A percentile compares a stretch with the other conserved stretches of the same genome.
Evolutionary conservation across 2,329 filamentous ascomycete genomes (phyloP).

Genomic region (Colletotrichum destructivum): DNA sequence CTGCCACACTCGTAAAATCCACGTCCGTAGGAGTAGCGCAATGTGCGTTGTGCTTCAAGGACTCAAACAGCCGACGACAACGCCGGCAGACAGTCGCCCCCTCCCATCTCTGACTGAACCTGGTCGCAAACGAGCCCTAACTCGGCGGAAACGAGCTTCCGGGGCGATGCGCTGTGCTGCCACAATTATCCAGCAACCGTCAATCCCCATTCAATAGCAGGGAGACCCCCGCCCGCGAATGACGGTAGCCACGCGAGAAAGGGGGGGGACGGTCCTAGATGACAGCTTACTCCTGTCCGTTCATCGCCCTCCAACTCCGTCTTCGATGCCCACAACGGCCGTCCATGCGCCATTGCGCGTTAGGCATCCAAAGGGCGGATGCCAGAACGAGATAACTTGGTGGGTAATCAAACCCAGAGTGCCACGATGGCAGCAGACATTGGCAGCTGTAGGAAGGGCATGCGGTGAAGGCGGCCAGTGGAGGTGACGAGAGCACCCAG

Average conservation of each 20-base stretch:
- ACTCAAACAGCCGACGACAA: background rate
- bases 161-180: background rate
- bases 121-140: background rate
- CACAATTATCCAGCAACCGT: background rate
- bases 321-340: no score
- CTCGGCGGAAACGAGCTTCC: background rate
- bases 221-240: background rate
- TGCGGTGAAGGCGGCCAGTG: background rate
- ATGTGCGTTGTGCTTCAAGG: background rate
- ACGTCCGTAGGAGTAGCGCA: background rate
- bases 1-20: conserved; percentile 1
- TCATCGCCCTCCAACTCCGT: no score
- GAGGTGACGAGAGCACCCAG: background rate
- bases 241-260: background rate
- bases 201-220: background rate
- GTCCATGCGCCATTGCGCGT: background rate
- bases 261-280: background rate
- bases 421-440: background rate
- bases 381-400: background rate
- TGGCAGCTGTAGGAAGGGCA: conserved; percentile 5
- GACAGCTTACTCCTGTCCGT: no score
- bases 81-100: background rate
- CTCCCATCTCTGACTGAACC: background rate
- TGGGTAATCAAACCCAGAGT: background rate
- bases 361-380: background rate